These are phyloP conservation scores for Penicillium diatomitis DNA, from an alignment of 495 filamentous ascomycete genomes.

Conservation along the genomic window DNA sequence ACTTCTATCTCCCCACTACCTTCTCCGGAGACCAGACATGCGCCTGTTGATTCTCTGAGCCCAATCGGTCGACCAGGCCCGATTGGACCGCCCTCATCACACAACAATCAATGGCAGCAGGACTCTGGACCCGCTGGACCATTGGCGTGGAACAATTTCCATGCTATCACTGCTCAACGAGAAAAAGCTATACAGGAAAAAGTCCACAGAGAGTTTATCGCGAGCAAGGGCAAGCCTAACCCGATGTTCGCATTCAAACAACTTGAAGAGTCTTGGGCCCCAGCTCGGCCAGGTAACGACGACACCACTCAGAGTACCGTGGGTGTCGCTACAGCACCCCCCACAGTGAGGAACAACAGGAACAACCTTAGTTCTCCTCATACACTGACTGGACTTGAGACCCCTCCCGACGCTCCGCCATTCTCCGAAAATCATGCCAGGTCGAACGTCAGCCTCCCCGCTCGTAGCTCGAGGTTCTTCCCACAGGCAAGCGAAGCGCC, in stretches of 20 bases:
- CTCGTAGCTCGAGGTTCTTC: conserved; percentile 63
- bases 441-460: conserved; percentile 28
- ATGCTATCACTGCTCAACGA: conserved; percentile 27
- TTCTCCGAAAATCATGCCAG: conserved; percentile 28
- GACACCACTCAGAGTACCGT: conserved; percentile 32
- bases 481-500: conserved; percentile 39
- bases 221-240: conserved; percentile 25
- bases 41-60: conserved; percentile 28
- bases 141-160: conserved; percentile 42
- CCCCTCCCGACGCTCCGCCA: conserved; percentile 26
- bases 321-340: conserved; percentile 17
- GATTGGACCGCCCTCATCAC: conserved; percentile 43
- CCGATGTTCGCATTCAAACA: conserved; percentile 35
- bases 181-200: conserved; percentile 35
- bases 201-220: conserved; percentile 26
- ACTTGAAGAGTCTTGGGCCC: conserved; percentile 42
- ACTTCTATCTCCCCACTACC: conserved; percentile 23
- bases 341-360: conserved; percentile 14
- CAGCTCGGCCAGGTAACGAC: conserved; percentile 27
- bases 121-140: conserved; percentile 21
- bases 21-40: conserved; percentile 28
- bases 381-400: conserved; percentile 28
- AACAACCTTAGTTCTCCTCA: conserved; percentile 21
- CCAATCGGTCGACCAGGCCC: conserved; percentile 38
- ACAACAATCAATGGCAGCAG: conserved; percentile 28